Percentiles rank a stretch among this genome's conserved stretches.
phyloP scores from a whole-genome alignment of 2,329 filamentous ascomycete genomes.

The Diatrype stigma region DNA sequence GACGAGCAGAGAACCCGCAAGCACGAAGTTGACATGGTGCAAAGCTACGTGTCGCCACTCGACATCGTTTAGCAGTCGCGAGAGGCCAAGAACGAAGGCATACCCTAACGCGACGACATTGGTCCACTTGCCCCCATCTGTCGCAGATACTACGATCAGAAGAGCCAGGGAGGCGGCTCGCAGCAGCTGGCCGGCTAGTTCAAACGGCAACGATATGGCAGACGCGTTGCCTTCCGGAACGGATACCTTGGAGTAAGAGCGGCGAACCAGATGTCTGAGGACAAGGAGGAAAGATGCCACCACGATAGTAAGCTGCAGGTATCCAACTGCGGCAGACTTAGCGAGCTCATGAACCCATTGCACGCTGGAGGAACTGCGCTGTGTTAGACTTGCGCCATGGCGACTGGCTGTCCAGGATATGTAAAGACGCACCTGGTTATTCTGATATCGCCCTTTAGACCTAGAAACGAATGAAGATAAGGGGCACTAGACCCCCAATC shows the following conservation, averaged over 20 bases:
- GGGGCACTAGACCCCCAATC: slow-evolving; percentile 33
- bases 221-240: slow-evolving; percentile 31
- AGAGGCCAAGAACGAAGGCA: slow-evolving; percentile 39
- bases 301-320: slow-evolving; percentile 34
- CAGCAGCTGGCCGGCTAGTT: slow-evolving; percentile 37
- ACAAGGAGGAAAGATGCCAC: slow-evolving; percentile 33
- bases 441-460: slow-evolving; percentile 6
- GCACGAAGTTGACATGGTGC: slow-evolving; percentile 45
- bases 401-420: neutral
- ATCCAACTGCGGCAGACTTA: slow-evolving; percentile 36
- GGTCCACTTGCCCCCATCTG: slow-evolving; percentile 31
- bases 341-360: slow-evolving; percentile 38
- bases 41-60: slow-evolving; percentile 43
- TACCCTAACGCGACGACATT: slow-evolving; percentile 35
- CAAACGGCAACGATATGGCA: slow-evolving; percentile 37
- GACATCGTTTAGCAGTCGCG: slow-evolving; percentile 36
- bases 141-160: slow-evolving; percentile 31
- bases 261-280: slow-evolving; percentile 28
- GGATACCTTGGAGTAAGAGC: slow-evolving; percentile 24
- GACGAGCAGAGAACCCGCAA: slow-evolving; percentile 33
- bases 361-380: slow-evolving; percentile 7
- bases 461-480: slow-evolving; percentile 26
- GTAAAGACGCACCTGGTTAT: slow-evolving; percentile 9
- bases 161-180: slow-evolving; percentile 37
- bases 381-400: slow-evolving; percentile 1